Percentiles rank a stretch among this genome's conserved stretches.
Evolutionary conservation across 108 stramenopile genomes (phyloP).

Genomic region (Cylindrotheca fusiformis): DNA sequence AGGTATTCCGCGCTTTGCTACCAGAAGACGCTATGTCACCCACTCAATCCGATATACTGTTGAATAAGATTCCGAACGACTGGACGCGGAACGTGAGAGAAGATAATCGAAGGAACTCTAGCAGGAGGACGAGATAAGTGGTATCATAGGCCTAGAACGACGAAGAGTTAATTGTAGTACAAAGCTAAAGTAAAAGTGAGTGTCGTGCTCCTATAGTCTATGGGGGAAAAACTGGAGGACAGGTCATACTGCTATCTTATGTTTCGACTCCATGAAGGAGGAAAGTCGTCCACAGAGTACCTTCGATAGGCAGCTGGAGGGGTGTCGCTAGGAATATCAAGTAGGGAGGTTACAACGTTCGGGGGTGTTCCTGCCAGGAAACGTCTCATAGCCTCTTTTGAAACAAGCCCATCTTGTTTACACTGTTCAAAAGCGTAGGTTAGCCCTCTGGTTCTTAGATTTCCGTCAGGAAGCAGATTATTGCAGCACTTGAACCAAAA

Average conservation of each 20-base stretch:
- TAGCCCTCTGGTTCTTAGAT: constrained; percentile 49
- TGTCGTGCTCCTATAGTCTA: too few relatives aligned
- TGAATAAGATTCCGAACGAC: background rate
- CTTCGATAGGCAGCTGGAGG: constrained; percentile 10
- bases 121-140: too few relatives aligned
- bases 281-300: constrained; percentile 29
- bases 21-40: background rate
- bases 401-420: constrained; percentile 59
- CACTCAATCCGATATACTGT: background rate
- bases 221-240: too few relatives aligned
- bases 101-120: background rate
- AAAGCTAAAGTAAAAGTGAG: too few relatives aligned
- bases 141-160: too few relatives aligned
- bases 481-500: constrained; percentile 81
- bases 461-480: constrained; percentile 50
- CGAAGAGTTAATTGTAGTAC: too few relatives aligned
- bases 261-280: constrained; percentile 36
- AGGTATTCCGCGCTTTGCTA: constrained; percentile 9
- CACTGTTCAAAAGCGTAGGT: constrained; percentile 66
- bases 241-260: constrained; percentile 10
- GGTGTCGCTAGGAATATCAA: constrained; percentile 25
- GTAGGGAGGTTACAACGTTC: constrained; percentile 32
- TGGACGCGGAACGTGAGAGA: background rate
- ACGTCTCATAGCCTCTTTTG: constrained; percentile 53
- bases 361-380: constrained; percentile 40